Evolutionary conservation across 768 basidiomycete genomes (phyloP).

Genomic region (Paxillus ammoniavirescens): DNA sequence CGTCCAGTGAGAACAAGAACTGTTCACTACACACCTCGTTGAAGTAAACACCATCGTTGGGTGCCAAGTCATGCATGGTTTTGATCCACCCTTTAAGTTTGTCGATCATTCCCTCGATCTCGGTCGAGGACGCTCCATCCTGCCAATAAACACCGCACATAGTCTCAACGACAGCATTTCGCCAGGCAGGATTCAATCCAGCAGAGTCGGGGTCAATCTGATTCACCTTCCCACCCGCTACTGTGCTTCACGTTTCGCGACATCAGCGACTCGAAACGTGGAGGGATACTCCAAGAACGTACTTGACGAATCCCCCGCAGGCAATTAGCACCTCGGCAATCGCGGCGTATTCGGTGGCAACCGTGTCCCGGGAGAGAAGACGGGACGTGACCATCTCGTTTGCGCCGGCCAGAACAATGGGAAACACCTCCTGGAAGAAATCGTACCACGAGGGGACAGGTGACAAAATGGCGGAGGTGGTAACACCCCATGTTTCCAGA

Average conservation of each 20-base stretch:
- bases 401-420: slow-evolving; percentile 17
- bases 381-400: slow-evolving; percentile 34
- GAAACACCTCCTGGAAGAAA: slow-evolving; percentile 15
- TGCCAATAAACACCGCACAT: slow-evolving; percentile 10
- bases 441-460: slow-evolving; percentile 24
- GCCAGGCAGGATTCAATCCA: slow-evolving; percentile 50
- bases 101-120: slow-evolving; percentile 9
- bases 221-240: slow-evolving; percentile 45
- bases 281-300: background rate
- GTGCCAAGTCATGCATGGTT: slow-evolving; percentile 25
- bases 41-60: slow-evolving; percentile 40
- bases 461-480: slow-evolving; percentile 25
- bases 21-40: slow-evolving; percentile 38
- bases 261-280: background rate
- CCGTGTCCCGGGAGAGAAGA: slow-evolving; percentile 31
- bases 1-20: background rate
- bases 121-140: slow-evolving; percentile 13
- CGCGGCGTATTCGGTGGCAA: slow-evolving; percentile 20
- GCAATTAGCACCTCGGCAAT: slow-evolving; percentile 21
- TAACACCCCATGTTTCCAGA: slow-evolving; percentile 12
- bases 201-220: slow-evolving; percentile 35
- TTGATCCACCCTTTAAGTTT: slow-evolving; percentile 11
- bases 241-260: slow-evolving; percentile 27
- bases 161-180: slow-evolving; percentile 33
- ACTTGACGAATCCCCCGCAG: background rate